A percentile compares a stretch with the other conserved stretches of the same genome.
Conservation (phyloP, 352 stramenopile species). For the Globisporangium heterothallicum region DNA sequence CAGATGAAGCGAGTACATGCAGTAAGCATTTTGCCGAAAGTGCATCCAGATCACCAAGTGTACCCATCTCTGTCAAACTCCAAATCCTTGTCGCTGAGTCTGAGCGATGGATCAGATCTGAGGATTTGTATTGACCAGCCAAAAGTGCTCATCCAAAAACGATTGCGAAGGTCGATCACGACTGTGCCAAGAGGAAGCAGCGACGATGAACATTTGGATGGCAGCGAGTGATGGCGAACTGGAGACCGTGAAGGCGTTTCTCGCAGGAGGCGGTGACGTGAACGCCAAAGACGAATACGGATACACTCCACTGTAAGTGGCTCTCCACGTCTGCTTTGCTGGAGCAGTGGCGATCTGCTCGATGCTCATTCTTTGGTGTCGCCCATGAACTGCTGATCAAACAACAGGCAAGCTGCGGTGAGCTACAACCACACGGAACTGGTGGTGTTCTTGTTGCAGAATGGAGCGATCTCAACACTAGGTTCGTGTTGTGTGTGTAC, state of each 20-base stretch:
- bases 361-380: too few species aligned
- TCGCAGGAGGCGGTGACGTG: slow-evolving; percentile 35
- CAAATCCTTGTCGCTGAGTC: neutral
- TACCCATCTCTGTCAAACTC: too few species aligned
- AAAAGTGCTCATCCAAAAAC: slow-evolving; percentile 25
- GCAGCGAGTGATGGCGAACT: slow-evolving; percentile 55
- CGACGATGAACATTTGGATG: slow-evolving; percentile 51
- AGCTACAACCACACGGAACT: slow-evolving; percentile 67
- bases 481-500: slow-evolving; percentile 15
- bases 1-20: too few species aligned
- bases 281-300: slow-evolving; percentile 63
- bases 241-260: slow-evolving; percentile 41
- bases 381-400: too few species aligned
- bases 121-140: slow-evolving; percentile 8
- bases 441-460: slow-evolving; percentile 39
- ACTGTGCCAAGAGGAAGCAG: neutral
- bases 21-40: too few species aligned
- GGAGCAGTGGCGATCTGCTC: neutral
- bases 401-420: slow-evolving; percentile 49
- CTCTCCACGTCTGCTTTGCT: neutral
- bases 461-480: slow-evolving; percentile 33
- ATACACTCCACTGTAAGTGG: slow-evolving; percentile 58
- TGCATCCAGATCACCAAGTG: too few species aligned
- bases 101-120: slow-evolving; percentile 1
- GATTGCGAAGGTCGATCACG: too few species aligned